Evolutionary conservation across 441 rosid genomes (phyloP), one percentile per base, ranked within the genome.

Genomic region (Gossypium gossypioides): DNA sequence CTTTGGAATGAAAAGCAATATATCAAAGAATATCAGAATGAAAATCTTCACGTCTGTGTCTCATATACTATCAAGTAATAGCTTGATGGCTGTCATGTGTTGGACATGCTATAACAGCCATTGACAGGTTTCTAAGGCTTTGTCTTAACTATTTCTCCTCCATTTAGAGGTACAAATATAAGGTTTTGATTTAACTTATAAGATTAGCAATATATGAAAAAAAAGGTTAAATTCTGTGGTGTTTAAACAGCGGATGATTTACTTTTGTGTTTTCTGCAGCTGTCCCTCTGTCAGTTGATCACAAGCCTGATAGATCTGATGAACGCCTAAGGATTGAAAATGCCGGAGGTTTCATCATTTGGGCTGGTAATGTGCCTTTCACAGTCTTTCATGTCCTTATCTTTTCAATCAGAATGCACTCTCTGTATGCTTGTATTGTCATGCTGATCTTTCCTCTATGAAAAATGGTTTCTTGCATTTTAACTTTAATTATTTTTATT

Each of bases 241-340:
- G 7, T 50, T 54, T 48, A 15, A 51, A 22, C 48, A 37, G 18
- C 50, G 18, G 5, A 50, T 61, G 74, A 63, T 4, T 18, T 18
- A 25, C 8, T 52, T 29, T 67, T 76, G 71, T 76, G 13, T 63
- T 75, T 57, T 68, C n/a, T 81, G 82, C 77, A 92, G 97, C 92
- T 46, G 75, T 87, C 46, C 87, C 97, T 13, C 84, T 88, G 69
- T 92, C 97, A 37, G 72, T 77, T 77, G 97, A 92, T 73, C 97
- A 90, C 76, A 92, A 89, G 72, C 97, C 96, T 18, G 97, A 92
- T 84, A 84, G 91, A 87, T 74, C 91, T 24, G 95, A 92, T 80
- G 96, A 90, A 77, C 86, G 91, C 29, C 87, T 86, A 80, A 81
- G 97, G 83, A 92, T 92, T 76, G 92, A 92, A 82, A 84, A 88